Percentiles rank a stretch among this genome's conserved stretches.
phyloP scores from a whole-genome alignment of 768 basidiomycete genomes.

The Cystofilobasidium ferigula region DNA sequence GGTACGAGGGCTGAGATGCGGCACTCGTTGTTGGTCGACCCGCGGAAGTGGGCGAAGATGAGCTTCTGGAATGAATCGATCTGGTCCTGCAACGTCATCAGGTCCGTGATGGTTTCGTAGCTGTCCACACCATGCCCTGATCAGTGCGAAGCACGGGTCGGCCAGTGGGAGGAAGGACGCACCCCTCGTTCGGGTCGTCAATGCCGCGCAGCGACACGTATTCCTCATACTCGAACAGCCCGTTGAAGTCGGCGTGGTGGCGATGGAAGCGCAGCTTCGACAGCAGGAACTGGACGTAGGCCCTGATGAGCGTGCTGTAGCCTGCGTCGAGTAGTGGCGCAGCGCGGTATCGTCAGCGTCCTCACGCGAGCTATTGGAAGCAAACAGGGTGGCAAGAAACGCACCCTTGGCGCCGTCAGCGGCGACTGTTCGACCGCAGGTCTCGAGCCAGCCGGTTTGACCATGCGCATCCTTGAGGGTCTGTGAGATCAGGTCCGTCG shows the following conservation, averaged over 20 bases:
- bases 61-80: constrained; percentile 98
- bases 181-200: constrained; percentile 99
- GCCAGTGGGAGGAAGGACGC: constrained; percentile 34
- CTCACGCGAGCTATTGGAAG: not conserved
- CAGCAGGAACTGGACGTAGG: constrained; percentile 89
- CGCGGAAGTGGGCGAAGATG: constrained; percentile 86
- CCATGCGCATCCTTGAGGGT: constrained; percentile 93
- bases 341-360: not conserved
- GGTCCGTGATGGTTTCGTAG: constrained; percentile 93
- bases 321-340: constrained; percentile 44
- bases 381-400: constrained; percentile 17
- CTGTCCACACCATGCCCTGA: constrained; percentile 40
- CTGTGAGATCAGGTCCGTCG: constrained; percentile 41
- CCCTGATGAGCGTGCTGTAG: constrained; percentile 82
- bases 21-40: constrained; percentile 89
- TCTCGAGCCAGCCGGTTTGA: constrained; percentile 96
- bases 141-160: not conserved
- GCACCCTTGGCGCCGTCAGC: constrained; percentile 65
- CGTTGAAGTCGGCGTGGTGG: constrained; percentile 92
- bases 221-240: constrained; percentile 97
- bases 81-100: constrained; percentile 96
- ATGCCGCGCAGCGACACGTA: constrained; percentile 94
- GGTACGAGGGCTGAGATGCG: constrained; percentile 92
- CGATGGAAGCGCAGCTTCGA: constrained; percentile 94
- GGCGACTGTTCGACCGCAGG: constrained; percentile 80